Percentiles rank a stretch among this genome's conserved stretches.
Evolutionary conservation across 805 yeast species (phyloP).

Genomic region (Diddensiella transvaalensis): DNA sequence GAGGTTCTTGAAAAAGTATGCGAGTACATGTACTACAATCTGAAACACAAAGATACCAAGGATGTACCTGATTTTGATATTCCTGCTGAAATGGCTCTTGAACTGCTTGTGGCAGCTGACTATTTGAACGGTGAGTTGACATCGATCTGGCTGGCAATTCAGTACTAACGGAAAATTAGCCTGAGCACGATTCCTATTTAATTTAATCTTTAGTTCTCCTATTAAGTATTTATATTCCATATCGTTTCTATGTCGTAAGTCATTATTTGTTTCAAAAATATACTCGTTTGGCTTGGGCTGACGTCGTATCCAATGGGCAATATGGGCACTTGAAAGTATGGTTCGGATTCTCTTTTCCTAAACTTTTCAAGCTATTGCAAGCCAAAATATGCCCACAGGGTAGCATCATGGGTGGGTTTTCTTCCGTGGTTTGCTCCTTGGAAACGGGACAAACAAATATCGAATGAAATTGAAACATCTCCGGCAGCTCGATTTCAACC

Average conservation of each 20-base stretch:
- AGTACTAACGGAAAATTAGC: too few relatives aligned
- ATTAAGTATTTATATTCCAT: not conserved
- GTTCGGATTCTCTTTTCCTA: conserved; percentile 41
- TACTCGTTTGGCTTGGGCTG: conserved; percentile 43
- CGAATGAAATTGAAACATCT: conserved; percentile 53
- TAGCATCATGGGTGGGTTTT: conserved; percentile 58
- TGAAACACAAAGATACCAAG: conserved; percentile 53
- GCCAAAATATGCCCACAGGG: conserved; percentile 66
- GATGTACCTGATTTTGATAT: conserved; percentile 82
- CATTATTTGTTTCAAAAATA: conserved; percentile 32
- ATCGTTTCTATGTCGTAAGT: not conserved
- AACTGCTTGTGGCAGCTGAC: conserved; percentile 89
- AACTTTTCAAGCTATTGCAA: conserved; percentile 46
- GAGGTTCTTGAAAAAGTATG: conserved; percentile 71
- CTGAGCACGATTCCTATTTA: not conserved
- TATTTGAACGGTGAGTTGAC: conserved; percentile 49
- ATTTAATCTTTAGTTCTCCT: too few relatives aligned
- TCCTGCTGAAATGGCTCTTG: conserved; percentile 92
- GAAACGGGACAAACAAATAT: conserved; percentile 69
- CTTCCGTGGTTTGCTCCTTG: conserved; percentile 58
- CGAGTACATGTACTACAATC: conserved; percentile 77
- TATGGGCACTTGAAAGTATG: conserved; percentile 66
- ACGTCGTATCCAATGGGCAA: conserved; percentile 52
- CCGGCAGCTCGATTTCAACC: conserved; percentile 56
- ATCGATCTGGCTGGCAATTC: not conserved